Conservation (phyloP, 768 basidiomycete genomes). For the Kwoniella newhampshirensis region DNA sequence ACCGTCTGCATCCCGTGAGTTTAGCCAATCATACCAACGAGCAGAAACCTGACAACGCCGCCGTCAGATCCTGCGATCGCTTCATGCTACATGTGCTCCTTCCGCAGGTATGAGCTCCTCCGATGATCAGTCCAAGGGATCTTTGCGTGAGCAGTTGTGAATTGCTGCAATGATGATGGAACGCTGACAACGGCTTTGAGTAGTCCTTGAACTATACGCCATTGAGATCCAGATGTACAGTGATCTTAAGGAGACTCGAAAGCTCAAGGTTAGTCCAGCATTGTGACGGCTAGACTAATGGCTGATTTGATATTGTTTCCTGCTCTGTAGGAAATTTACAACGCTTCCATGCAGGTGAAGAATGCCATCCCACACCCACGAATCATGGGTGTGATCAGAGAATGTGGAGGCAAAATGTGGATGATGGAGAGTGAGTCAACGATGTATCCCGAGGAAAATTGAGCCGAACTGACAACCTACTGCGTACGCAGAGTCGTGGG, state of each 20-base stretch:
- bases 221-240: constrained; percentile 99
- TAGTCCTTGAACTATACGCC: constrained; percentile 89
- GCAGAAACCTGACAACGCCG: too few species aligned
- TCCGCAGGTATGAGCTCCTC: constrained; percentile 43
- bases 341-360: constrained; percentile 85
- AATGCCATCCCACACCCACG: constrained; percentile 97
- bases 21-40: neutral
- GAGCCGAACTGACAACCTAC: constrained; percentile 1
- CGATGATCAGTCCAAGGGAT: constrained; percentile 78
- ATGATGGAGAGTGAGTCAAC: constrained; percentile 86
- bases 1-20: constrained; percentile 72
- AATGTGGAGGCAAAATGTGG: constrained; percentile 99
- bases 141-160: constrained; percentile 65
- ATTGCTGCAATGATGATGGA: neutral
- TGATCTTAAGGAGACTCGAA: constrained; percentile 91
- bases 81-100: constrained; percentile 50
- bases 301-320: constrained; percentile 6
- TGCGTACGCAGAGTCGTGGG: constrained; percentile 77
- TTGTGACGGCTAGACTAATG: neutral
- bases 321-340: constrained; percentile 83
- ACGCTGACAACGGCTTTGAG: too few species aligned
- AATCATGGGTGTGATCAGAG: constrained; percentile 98
- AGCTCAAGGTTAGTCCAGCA: constrained; percentile 69
- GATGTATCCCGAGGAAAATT: neutral
- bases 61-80: constrained; percentile 45